phyloP scores from a whole-genome alignment of 108 stramenopile species.

The Nitzschia sp. region DNA sequence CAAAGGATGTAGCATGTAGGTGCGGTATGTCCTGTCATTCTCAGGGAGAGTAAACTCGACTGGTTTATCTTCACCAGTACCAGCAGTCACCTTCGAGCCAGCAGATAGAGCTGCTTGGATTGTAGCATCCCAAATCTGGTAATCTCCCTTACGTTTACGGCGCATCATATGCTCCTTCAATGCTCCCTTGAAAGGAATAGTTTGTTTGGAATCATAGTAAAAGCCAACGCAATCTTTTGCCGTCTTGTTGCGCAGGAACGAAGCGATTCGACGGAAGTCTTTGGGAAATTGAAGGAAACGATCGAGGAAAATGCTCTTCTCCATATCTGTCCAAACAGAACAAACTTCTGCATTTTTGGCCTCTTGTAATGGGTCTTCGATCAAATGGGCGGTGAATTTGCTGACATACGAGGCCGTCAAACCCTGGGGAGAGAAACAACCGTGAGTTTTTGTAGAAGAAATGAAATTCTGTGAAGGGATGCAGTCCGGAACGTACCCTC shows the following conservation, averaged over 20 bases:
- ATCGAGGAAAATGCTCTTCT: slow-evolving; percentile 97
- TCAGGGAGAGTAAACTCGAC: slow-evolving; percentile 65
- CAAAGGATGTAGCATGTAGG: slow-evolving; percentile 70
- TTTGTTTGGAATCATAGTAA: slow-evolving; percentile 93
- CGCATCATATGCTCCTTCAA: slow-evolving; percentile 81
- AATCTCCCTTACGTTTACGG: slow-evolving; percentile 70
- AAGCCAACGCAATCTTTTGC: slow-evolving; percentile 90
- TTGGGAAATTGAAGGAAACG: slow-evolving; percentile 96
- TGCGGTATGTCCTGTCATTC: slow-evolving; percentile 54
- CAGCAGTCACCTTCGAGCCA: slow-evolving; percentile 68
- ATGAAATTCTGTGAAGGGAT: neutral
- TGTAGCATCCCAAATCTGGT: slow-evolving; percentile 75
- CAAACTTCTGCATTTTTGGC: slow-evolving; percentile 40
- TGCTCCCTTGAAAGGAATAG: slow-evolving; percentile 79
- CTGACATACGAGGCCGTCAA: slow-evolving; percentile 62
- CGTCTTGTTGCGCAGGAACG: slow-evolving; percentile 85
- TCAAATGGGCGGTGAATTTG: slow-evolving; percentile 54
- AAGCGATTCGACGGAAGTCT: slow-evolving; percentile 92
- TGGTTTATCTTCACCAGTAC: slow-evolving; percentile 62
- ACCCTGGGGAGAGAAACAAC: slow-evolving; percentile 26
- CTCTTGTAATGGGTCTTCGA: slow-evolving; percentile 57
- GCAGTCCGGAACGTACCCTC: slow-evolving; percentile 45
- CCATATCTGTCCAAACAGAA: slow-evolving; percentile 94
- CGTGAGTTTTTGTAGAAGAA: neutral
- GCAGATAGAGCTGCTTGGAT: slow-evolving; percentile 75